These are phyloP conservation scores for Volvox carteri DNA, from an alignment of 163 green algal genomes.

Conservation along the genomic window DNA sequence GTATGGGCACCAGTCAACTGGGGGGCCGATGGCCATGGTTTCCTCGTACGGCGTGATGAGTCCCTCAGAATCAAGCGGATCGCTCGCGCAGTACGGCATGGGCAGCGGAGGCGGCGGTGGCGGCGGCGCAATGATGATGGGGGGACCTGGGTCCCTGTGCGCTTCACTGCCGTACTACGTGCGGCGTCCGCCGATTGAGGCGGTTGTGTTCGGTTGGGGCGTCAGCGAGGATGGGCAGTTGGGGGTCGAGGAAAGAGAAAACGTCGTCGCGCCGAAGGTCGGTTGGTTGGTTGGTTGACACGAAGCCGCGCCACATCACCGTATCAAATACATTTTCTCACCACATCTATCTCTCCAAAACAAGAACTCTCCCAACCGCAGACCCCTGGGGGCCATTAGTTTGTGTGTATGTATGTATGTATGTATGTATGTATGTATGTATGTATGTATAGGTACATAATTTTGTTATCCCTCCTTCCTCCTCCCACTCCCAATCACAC, in stretches of 20 bases:
- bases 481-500: background rate
- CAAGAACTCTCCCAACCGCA: too few relatives aligned
- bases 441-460: background rate
- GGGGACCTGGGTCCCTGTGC: constrained; percentile 58
- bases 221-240: constrained; percentile 92
- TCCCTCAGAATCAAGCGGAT: background rate
- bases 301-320: too few relatives aligned
- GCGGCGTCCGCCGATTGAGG: constrained; percentile 83
- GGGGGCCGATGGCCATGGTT: too few relatives aligned
- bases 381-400: too few relatives aligned
- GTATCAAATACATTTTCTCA: too few relatives aligned
- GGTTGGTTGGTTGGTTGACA: background rate
- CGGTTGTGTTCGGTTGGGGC: constrained; percentile 92
- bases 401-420: background rate
- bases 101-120: background rate
- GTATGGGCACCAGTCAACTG: too few relatives aligned
- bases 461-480: background rate
- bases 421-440: background rate
- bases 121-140: constrained; percentile 1
- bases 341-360: background rate
- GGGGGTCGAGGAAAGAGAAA: constrained; percentile 64
- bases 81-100: constrained; percentile 21
- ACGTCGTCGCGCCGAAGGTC: constrained; percentile 60
- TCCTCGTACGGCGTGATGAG: background rate
- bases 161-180: constrained; percentile 70